Percentiles rank a stretch among this genome's conserved stretches.
Conservation (phyloP, 345 rosid genomes). For the Corchorus capsularis region DNA sequence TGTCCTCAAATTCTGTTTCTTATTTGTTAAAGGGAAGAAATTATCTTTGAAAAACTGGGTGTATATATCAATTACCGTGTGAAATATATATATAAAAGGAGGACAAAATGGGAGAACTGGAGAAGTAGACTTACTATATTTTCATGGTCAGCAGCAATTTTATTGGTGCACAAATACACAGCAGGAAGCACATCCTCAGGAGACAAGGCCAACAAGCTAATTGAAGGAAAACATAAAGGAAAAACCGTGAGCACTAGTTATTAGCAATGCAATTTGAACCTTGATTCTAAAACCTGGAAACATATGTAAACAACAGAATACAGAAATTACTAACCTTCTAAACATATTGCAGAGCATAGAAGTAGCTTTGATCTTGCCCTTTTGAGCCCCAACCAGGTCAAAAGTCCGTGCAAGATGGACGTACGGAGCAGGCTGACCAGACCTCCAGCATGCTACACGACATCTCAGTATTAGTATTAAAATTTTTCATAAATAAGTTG, state of each 20-base stretch:
- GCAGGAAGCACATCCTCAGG: constrained; percentile 88
- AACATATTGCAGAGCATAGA: constrained; percentile 94
- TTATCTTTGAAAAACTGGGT: neutral
- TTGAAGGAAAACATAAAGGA: constrained; percentile 20
- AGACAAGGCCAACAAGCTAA: constrained; percentile 85
- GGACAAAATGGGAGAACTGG: neutral
- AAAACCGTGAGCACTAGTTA: constrained; percentile 17
- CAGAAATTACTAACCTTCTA: constrained; percentile 60
- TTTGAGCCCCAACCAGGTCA: constrained; percentile 79
- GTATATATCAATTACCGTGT: neutral
- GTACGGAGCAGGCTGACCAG: constrained; percentile 79
- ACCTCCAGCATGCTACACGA: constrained; percentile 78
- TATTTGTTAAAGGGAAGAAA: neutral
- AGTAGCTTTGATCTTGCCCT: constrained; percentile 82
- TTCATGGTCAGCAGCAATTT: constrained; percentile 86
- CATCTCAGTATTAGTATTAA: constrained; percentile 19
- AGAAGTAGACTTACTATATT: constrained; percentile 53
- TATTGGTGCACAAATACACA: constrained; percentile 83
- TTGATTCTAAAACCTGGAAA: constrained; percentile 17
- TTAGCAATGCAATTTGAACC: neutral
- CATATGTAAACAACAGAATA: neutral
- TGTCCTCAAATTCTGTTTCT: neutral
- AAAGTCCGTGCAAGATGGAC: constrained; percentile 85
- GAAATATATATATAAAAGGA: neutral
- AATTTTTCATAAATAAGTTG: neutral